Evolutionary conservation across 495 filamentous ascomycete genomes (phyloP), one percentile per base, ranked within the genome.

Genomic region (Tricharina praecox): DNA sequence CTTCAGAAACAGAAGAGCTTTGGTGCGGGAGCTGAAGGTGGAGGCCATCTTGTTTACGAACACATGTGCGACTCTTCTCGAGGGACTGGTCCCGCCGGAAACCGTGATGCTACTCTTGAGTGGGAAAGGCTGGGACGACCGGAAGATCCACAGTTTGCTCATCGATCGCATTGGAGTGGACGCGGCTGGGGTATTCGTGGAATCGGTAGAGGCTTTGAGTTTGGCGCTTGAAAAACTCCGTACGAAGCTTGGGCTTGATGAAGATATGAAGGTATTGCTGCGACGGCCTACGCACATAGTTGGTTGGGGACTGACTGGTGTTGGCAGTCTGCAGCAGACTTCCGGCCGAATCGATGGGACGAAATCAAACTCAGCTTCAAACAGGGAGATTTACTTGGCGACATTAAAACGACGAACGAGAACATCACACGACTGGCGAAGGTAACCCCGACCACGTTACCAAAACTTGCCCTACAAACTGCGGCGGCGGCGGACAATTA

Each of bases 401-500:
- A 47, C 3, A 53, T 49, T 5, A 3, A 20, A 13, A 53, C 49
- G 46, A 54, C 43, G 44, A 53, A 55, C 24, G 11, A 16, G 15
- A 32, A 48, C 7, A 23, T 44, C 25, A 48, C 47, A 33, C 23
- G 23, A 19, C 23, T 37, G n/a, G 43, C 34, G 2, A 41, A 28
- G 26, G 43, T 47, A 45, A 44, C 34, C 43, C 53, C 26, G 58
- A 56, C 24, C 24, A 48, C 3, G 46, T 24, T 37, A 50, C 61
- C n/a, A 49, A 51, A 21, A 37, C 28, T 13, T 43, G 21, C 48
- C 52, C 18, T 58, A 62, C 32, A 30, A 42, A 18, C 58, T 52
- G 3, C 53, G 47, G 13, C 25, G 61, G n/a, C 59, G 55, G 28
- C 40, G 61, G n/a, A n/a, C n/a, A n/a, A 54, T 25, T 62, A 57